Evolutionary conservation across 2,329 filamentous ascomycete genomes (phyloP), one percentile per base, ranked within the genome.

Genomic region (Chrysosporium keratinophilum): DNA sequence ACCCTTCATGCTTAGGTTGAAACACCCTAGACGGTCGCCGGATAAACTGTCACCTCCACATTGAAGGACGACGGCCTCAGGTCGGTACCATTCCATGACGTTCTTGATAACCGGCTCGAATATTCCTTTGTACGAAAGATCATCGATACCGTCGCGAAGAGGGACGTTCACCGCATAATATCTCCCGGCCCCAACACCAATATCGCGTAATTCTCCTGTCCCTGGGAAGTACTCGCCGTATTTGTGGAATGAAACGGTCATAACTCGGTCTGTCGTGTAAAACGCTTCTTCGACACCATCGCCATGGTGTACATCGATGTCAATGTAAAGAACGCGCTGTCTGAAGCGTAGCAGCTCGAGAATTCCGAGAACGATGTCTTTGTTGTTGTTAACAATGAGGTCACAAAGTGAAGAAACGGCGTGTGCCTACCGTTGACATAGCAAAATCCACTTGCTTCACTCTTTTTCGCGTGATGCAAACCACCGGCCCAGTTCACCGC

Each of bases 401-500:
- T 47, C 23, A 1, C 3, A 28, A n/a, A 10, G 12, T 50, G 9
- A 5, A 47, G 33, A 43, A 12, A 14, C 49, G 28, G 46, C 34
- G 52, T 19, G 11, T 54, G 41, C 62, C 56, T 64, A 72, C 69
- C 91, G 69, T 98, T 98, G 73, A 97, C 91, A 71, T 98, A 98
- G 72, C 93, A 98, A 69, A 98, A 98, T 0, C 93, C 93, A 45
- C 87, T 93, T 0, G 93, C 91, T 72, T 95, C 89, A 54, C 86
- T 85, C 68, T 91, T 93, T 70, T 97, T 96, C 39, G 93, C 93
- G 66, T 98, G 93, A 69, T 98, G 93, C 40, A 98, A 80, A 42
- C 93, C 93, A 54, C 93, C 93, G 23, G 90, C 91, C 93, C 93
- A 98, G 62, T 95, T 94, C 54, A 74, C 66, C 10, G 81, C 80